Conservation (phyloP, 129 eudicot genomes). For the Flaveria brownii region DNA sequence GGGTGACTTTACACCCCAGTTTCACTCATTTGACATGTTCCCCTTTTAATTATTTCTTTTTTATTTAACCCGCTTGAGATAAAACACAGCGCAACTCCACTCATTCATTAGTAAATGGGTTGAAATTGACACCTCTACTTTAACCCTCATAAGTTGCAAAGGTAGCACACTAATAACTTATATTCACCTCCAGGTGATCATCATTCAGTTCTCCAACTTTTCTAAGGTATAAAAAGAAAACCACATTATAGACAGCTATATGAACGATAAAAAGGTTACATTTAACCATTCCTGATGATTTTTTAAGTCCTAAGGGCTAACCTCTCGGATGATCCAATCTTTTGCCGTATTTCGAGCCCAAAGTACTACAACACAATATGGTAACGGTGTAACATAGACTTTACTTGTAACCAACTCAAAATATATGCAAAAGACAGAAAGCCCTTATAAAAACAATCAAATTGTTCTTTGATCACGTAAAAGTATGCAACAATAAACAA, state of each 20-base stretch:
- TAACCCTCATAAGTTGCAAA: too few relatives aligned
- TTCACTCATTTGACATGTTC: conserved; percentile 1
- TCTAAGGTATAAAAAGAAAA: not conserved
- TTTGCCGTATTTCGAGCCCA: not conserved
- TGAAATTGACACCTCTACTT: too few relatives aligned
- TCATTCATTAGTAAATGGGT: too few relatives aligned
- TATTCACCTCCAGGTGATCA: not conserved
- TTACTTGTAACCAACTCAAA: not conserved
- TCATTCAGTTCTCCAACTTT: not conserved
- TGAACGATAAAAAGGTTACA: conserved; percentile 6
- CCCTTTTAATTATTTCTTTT: not conserved
- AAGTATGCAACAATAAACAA: not conserved
- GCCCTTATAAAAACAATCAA: not conserved
- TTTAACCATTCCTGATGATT: not conserved
- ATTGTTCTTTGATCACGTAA: not conserved
- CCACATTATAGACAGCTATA: not conserved
- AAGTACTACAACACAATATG: not conserved
- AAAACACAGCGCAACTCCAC: not conserved
- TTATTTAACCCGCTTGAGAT: not conserved
- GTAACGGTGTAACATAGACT: conserved; percentile 2
- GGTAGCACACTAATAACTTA: too few relatives aligned
- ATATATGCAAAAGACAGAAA: not conserved
- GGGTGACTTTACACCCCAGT: not conserved
- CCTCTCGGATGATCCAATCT: conserved; percentile 39
- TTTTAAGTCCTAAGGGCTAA: not conserved